phyloP scores from a whole-genome alignment of 225 moss, liverwort and hornwort species.

The Climacium dendroides region DNA sequence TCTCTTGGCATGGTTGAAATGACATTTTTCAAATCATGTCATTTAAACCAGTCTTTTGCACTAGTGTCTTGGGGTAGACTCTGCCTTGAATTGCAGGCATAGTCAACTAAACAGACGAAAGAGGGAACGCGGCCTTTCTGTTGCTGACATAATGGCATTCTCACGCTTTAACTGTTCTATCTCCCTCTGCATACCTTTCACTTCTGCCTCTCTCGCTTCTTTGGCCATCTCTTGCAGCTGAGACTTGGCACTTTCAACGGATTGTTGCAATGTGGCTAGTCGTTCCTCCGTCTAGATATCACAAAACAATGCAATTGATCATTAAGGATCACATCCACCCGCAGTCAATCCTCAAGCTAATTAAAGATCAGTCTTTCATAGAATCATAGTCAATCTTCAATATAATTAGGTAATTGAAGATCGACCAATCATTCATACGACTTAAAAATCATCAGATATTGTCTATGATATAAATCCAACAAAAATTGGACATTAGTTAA shows the following conservation, averaged over 20 bases:
- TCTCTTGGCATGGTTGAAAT: too few relatives aligned
- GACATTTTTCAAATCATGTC: too few relatives aligned
- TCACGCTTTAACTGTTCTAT: neutral
- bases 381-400: neutral
- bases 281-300: neutral
- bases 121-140: fast-evolving
- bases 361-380: neutral
- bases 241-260: neutral
- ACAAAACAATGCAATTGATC: neutral
- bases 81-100: neutral
- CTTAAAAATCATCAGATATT: neutral
- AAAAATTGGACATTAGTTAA: neutral
- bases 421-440: neutral
- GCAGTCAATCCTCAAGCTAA: neutral
- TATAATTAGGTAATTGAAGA: neutral
- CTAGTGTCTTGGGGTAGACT: neutral
- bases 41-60: too few relatives aligned
- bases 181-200: neutral
- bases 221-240: neutral
- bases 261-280: neutral
- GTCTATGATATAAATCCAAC: neutral
- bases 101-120: neutral
- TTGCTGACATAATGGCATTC: neutral
- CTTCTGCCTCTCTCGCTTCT: neutral
- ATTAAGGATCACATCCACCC: neutral